Evolutionary conservation across 495 filamentous ascomycete species (phyloP).

Genomic region (Aspergillus bridgeri): DNA sequence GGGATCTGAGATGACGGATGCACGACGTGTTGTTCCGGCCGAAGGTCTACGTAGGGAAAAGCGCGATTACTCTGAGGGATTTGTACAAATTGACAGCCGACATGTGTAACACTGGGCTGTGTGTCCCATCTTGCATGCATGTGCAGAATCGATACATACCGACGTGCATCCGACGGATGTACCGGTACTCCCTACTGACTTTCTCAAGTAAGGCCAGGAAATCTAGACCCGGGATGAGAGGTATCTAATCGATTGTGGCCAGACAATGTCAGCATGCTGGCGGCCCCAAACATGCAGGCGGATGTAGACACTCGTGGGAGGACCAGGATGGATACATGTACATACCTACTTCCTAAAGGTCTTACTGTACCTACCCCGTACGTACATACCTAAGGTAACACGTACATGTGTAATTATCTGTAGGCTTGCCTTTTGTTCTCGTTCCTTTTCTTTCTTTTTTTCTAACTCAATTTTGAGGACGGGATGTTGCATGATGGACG

Average conservation of each 20-base stretch:
- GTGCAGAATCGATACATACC: not conserved
- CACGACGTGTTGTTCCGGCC: not conserved
- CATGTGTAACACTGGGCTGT: not conserved
- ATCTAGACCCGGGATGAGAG: not conserved
- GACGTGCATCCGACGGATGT: not conserved
- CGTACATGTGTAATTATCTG: not conserved
- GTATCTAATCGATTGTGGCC: not conserved
- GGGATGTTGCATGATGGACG: not conserved
- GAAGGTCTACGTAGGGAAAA: not conserved
- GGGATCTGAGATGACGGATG: constrained; percentile 6
- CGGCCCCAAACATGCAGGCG: constrained; percentile 7
- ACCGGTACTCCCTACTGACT: not conserved
- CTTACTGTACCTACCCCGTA: not conserved
- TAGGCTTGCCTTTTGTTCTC: not conserved
- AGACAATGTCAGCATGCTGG: constrained; percentile 3
- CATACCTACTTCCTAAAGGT: not conserved
- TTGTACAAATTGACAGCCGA: not conserved
- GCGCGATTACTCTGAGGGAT: not conserved
- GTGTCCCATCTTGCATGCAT: constrained; percentile 4
- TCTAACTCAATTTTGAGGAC: not conserved
- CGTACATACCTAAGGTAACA: not conserved
- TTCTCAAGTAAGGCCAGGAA: not conserved
- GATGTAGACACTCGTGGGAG: constrained; percentile 11
- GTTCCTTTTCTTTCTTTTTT: not conserved
- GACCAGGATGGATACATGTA: not conserved